These are phyloP conservation scores for Mycena venus DNA, from an alignment of 768 basidiomycete species.

Conservation along the genomic window DNA sequence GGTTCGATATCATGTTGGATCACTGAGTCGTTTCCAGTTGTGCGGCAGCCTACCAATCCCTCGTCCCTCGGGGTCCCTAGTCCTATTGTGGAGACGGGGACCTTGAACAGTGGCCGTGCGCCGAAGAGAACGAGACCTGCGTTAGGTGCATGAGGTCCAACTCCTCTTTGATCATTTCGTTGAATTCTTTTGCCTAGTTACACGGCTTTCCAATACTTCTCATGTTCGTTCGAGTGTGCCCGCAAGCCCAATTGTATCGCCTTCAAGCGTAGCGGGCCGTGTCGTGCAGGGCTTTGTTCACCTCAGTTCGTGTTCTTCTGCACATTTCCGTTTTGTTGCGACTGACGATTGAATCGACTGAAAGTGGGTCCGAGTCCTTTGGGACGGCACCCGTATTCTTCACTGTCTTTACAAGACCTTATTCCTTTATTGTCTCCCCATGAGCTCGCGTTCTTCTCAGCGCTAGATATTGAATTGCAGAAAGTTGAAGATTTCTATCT, in stretches of 20 bases:
- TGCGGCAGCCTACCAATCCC: slow-evolving; percentile 23
- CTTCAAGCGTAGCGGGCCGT: slow-evolving; percentile 24
- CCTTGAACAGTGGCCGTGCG: slow-evolving; percentile 17
- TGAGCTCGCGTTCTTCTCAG: slow-evolving; percentile 81
- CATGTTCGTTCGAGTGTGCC: slow-evolving; percentile 13
- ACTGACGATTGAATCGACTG: neutral
- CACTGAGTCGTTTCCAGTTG: slow-evolving; percentile 11
- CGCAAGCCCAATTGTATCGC: slow-evolving; percentile 17
- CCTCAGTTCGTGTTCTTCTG: neutral
- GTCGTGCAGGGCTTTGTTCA: slow-evolving; percentile 8
- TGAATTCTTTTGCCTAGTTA: neutral
- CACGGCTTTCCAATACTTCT: slow-evolving; percentile 26
- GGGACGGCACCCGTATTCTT: slow-evolving; percentile 39
- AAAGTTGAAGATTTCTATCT: slow-evolving; percentile 90
- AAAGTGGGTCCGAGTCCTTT: slow-evolving; percentile 23
- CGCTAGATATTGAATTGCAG: slow-evolving; percentile 82
- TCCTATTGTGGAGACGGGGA: slow-evolving; percentile 20
- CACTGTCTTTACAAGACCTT: slow-evolving; percentile 60
- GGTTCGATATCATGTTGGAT: neutral
- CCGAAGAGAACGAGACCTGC: neutral
- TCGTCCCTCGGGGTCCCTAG: slow-evolving; percentile 15
- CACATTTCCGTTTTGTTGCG: neutral
- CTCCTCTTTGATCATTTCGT: neutral
- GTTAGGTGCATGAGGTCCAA: neutral
- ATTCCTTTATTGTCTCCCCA: slow-evolving; percentile 68